A percentile compares a stretch with the other conserved stretches of the same genome.
These are phyloP conservation scores for Diplocarpon mali DNA, from an alignment of 2,329 filamentous ascomycete genomes.

Conservation along the genomic window DNA sequence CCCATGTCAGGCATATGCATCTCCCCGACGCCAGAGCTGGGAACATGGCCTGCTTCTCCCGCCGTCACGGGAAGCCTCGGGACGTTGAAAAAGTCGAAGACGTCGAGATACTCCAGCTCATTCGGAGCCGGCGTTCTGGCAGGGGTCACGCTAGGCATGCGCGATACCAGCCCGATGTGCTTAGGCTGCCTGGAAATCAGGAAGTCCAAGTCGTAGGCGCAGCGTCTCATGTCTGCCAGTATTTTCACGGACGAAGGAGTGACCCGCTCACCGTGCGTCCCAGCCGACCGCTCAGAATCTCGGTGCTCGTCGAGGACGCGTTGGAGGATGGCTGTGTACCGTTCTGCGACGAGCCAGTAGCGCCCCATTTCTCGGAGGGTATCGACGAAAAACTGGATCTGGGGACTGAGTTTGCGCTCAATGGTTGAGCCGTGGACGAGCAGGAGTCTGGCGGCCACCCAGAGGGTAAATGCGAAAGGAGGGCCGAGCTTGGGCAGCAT, in stretches of 20 bases:
- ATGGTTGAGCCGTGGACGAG: slow-evolving; percentile 87
- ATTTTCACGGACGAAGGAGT: slow-evolving; percentile 80
- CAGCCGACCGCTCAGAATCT: slow-evolving; percentile 55
- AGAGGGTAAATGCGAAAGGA: slow-evolving; percentile 83
- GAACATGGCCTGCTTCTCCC: slow-evolving; percentile 22
- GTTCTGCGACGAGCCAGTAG: slow-evolving; percentile 75
- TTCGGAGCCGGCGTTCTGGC: slow-evolving; percentile 63
- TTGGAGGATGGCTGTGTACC: slow-evolving; percentile 70
- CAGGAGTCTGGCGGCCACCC: slow-evolving; percentile 79
- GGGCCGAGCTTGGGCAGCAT: slow-evolving; percentile 75
- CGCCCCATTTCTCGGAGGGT: slow-evolving; percentile 69
- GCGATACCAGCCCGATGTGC: slow-evolving; percentile 28
- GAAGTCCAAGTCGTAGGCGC: slow-evolving; percentile 82
- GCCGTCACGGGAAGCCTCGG: slow-evolving; percentile 52
- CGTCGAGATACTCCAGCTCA: slow-evolving; percentile 81
- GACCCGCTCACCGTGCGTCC: slow-evolving; percentile 54
- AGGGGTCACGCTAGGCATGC: slow-evolving; percentile 44
- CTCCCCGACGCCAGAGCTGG: slow-evolving; percentile 21
- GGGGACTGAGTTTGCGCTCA: slow-evolving; percentile 68
- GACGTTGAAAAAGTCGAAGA: slow-evolving; percentile 92
- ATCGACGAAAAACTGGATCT: slow-evolving; percentile 73
- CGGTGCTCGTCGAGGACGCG: slow-evolving; percentile 78
- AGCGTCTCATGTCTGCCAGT: slow-evolving; percentile 81
- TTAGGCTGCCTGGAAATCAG: slow-evolving; percentile 64
- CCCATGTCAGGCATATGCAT: slow-evolving; percentile 24